These are phyloP conservation scores for Pseudomicrostroma phylloplanum DNA, from an alignment of 1,284 basidiomycete genomes.

Conservation along the genomic window DNA sequence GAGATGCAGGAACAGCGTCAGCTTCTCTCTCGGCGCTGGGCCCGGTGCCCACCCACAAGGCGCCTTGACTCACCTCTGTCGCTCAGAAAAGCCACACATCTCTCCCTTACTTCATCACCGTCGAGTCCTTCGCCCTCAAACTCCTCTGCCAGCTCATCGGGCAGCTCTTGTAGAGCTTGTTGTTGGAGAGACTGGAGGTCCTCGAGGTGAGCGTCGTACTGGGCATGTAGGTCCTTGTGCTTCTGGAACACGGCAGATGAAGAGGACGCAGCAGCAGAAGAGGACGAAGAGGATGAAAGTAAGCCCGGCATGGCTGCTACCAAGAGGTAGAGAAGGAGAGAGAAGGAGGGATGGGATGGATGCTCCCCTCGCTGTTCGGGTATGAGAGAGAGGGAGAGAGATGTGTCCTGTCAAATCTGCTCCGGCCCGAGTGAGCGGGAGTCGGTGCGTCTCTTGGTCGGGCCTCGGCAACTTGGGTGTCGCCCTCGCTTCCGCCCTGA, in stretches of 20 bases:
- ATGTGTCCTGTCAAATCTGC: too few relatives aligned
- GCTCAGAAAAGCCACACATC: conserved; percentile 5
- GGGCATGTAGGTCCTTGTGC: conserved; percentile 24
- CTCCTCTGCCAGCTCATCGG: conserved; percentile 18
- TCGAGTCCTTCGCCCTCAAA: neutral
- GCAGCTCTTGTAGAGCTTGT: conserved; percentile 20
- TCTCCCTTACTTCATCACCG: conserved; percentile 4
- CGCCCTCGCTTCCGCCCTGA: too few relatives aligned
- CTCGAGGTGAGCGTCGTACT: conserved; percentile 14
- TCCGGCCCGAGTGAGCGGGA: too few relatives aligned
- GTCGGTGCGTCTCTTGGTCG: too few relatives aligned
- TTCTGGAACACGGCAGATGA: conserved; percentile 22
- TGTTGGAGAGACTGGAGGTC: conserved; percentile 18
- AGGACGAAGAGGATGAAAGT: neutral
- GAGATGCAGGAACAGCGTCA: neutral
- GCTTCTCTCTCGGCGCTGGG: neutral
- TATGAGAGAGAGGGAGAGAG: too few relatives aligned
- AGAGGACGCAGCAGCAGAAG: neutral
- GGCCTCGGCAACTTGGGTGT: too few relatives aligned
- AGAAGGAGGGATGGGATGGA: too few relatives aligned
- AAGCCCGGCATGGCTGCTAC: neutral
- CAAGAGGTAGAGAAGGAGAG: too few relatives aligned
- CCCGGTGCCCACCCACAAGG: neutral
- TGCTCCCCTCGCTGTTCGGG: too few relatives aligned
- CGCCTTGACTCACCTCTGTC: conserved; percentile 12